Evolutionary conservation across 2,329 filamentous ascomycete species (phyloP).

Genomic region (Phoma herbarum): DNA sequence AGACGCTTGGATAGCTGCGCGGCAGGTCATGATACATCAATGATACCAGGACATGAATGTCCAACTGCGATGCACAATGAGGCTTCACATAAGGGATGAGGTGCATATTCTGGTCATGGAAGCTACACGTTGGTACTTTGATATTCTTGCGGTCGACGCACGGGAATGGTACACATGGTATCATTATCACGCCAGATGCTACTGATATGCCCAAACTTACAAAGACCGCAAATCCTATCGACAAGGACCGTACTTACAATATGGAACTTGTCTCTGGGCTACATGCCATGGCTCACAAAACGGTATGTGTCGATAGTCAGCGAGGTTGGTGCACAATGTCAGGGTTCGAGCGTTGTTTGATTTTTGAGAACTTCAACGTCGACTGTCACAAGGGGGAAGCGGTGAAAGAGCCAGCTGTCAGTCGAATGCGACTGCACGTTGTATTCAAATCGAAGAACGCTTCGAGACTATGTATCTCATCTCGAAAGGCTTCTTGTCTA

Average conservation of each 20-base stretch:
- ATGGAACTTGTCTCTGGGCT: background rate
- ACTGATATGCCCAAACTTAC: no score
- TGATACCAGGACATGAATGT: conserved; percentile 30
- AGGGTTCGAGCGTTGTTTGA: background rate
- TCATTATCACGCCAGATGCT: no score
- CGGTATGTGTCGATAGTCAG: background rate
- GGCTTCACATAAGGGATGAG: background rate
- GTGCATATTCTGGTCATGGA: background rate
- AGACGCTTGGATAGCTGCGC: conserved; percentile 23
- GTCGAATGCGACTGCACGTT: background rate
- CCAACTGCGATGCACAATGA: conserved; percentile 20
- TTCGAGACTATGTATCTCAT: no score
- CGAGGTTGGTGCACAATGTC: background rate
- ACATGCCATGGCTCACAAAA: background rate
- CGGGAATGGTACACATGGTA: no score
- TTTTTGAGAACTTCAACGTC: background rate
- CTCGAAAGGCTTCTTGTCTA: background rate
- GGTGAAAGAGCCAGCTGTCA: no score
- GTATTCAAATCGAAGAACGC: no score
- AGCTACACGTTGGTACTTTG: background rate
- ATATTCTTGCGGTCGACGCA: no score
- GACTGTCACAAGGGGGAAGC: no score
- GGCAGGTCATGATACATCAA: conserved; percentile 24
- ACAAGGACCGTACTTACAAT: no score
- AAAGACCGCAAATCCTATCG: no score